Conservation (phyloP, 2,329 filamentous ascomycete genomes). For the Dactylonectria macrodidyma region DNA sequence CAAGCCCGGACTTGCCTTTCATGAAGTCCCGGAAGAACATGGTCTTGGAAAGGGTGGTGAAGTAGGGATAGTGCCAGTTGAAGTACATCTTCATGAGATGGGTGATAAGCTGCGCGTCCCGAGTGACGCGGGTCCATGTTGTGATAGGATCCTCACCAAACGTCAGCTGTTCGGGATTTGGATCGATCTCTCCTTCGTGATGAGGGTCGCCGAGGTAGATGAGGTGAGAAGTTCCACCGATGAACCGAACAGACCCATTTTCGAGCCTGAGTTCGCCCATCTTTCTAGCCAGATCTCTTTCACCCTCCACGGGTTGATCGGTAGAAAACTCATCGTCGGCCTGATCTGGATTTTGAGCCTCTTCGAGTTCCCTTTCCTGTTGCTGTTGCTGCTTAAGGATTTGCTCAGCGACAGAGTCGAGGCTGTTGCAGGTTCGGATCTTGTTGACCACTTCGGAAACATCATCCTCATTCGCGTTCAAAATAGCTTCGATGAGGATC, state of each 20-base stretch:
- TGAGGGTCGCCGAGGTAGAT: slow-evolving; percentile 79
- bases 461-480: slow-evolving; percentile 92
- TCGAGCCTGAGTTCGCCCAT: slow-evolving; percentile 93
- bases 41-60: slow-evolving; percentile 88
- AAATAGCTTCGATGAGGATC: slow-evolving; percentile 91
- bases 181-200: slow-evolving; percentile 56
- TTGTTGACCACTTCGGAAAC: slow-evolving; percentile 85
- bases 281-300: slow-evolving; percentile 89
- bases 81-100: slow-evolving; percentile 99
- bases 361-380: slow-evolving; percentile 53
- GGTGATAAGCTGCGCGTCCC: slow-evolving; percentile 82
- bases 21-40: slow-evolving; percentile 91
- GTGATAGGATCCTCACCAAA: slow-evolving; percentile 78
- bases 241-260: slow-evolving; percentile 90
- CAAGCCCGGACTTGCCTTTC: slow-evolving; percentile 73
- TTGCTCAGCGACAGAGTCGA: slow-evolving; percentile 69
- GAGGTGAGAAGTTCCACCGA: slow-evolving; percentile 94
- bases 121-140: slow-evolving; percentile 90
- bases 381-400: slow-evolving; percentile 62
- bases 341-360: slow-evolving; percentile 59
- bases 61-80: slow-evolving; percentile 97
- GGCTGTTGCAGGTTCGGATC: slow-evolving; percentile 87
- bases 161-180: slow-evolving; percentile 61
- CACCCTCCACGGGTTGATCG: slow-evolving; percentile 66
- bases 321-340: slow-evolving; percentile 57